Evolutionary conservation across 768 basidiomycete species (phyloP), one percentile per base, ranked within the genome.

Genomic region (Tulasnella calospora): DNA sequence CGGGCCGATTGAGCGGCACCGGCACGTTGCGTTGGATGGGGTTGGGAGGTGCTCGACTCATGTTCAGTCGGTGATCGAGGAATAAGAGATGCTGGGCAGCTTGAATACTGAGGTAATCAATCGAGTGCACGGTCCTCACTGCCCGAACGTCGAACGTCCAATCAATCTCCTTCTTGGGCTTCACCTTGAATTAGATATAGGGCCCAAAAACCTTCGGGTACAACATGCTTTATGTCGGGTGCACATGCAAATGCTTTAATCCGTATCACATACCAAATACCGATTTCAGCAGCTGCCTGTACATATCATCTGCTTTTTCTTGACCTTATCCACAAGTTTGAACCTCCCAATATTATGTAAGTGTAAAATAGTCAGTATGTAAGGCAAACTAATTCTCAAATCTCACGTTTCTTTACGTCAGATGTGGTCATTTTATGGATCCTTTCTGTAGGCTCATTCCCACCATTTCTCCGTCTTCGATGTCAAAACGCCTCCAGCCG

Each of bases 361-460:
- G 41, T 44, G 41, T 44, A 44, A 10, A 15, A 44, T 61, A 61
- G 12, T 44, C 41, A 44, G 41, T 12, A 47, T 87, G 73, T 83
- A 82, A 80, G 85, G 86, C 8, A 82, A 83, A 51, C 80, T 84
- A 30, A 84, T 87, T 80, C 82, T 88, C 44, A 88, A 88, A 79
- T 83, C 84, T n/a, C 88, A 15, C 17, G 44, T 44, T 44, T 44
- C 10, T 44, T 44, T 19, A 2, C 44, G 44, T 19, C 8, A 15
- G 44, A 15, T 19, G 44, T 44, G 44, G 15, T 44, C 44, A 40
- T 44, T 44, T 44, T 44, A 15, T 44, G 15, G 1, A 44, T 44
- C 44, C 44, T 13, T 44, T 1, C 3, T 44, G 44, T 3, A 15
- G 13, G n/a, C n/a, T n/a, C n/a, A n/a, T n/a, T n/a, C n/a, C n/a